Evolutionary conservation across 2,329 filamentous ascomycete species (phyloP).

Genomic region (Cytospora chrysosperma): DNA sequence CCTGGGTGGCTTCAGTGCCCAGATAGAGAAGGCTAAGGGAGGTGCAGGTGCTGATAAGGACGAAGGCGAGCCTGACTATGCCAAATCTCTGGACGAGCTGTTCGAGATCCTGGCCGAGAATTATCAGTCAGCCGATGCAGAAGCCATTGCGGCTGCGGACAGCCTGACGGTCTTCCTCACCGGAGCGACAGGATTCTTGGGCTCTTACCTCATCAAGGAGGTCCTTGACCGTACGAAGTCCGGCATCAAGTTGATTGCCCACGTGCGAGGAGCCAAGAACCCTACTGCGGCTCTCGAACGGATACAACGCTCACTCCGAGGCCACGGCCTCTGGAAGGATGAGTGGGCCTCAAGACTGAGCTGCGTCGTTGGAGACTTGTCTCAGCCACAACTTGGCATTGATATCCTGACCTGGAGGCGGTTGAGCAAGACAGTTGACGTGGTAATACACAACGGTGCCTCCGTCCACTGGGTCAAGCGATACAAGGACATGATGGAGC

Average conservation of each 20-base stretch:
- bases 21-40: constrained; percentile 44
- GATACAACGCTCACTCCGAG: constrained; percentile 65
- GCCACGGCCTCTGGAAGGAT: constrained; percentile 77
- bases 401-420: constrained; percentile 62
- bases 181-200: constrained; percentile 87
- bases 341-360: constrained; percentile 63
- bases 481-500: constrained; percentile 67
- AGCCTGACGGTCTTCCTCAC: constrained; percentile 72
- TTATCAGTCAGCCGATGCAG: constrained; percentile 28
- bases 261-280: constrained; percentile 68
- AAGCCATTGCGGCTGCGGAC: constrained; percentile 31
- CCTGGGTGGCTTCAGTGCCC: constrained; percentile 45
- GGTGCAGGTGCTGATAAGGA: constrained; percentile 42
- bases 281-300: constrained; percentile 60
- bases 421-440: constrained; percentile 66
- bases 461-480: constrained; percentile 77
- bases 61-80: constrained; percentile 46
- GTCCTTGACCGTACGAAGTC: constrained; percentile 61
- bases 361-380: constrained; percentile 71
- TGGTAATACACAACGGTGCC: constrained; percentile 81
- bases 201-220: constrained; percentile 75
- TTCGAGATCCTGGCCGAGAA: constrained; percentile 40
- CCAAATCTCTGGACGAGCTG: constrained; percentile 49
- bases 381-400: constrained; percentile 72
- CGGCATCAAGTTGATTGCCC: constrained; percentile 64